These are phyloP conservation scores for Solanum corneliomulleri DNA, from an alignment of 257 asterid genomes.

Conservation along the genomic window DNA sequence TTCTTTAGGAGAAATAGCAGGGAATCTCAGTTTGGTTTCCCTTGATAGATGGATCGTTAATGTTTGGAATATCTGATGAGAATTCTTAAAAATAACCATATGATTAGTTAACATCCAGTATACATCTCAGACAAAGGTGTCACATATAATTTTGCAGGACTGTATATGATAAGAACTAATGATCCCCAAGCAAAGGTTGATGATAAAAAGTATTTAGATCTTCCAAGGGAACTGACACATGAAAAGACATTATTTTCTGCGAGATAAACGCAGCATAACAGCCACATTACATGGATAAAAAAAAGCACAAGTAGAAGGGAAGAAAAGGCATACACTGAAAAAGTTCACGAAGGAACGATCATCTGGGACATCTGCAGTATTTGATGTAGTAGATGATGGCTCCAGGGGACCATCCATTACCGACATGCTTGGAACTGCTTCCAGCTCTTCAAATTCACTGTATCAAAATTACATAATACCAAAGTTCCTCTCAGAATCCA, in stretches of 20 bases:
- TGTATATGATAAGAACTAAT: background rate
- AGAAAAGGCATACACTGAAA: conserved; percentile 52
- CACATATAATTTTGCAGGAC: background rate
- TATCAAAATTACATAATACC: conserved; percentile 2
- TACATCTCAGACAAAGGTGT: background rate
- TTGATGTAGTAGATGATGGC: conserved; percentile 47
- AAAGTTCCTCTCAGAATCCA: background rate
- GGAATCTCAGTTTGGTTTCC: background rate
- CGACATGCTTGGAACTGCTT: conserved; percentile 76
- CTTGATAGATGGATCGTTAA: background rate
- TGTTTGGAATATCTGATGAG: background rate
- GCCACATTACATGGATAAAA: background rate
- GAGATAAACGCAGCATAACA: background rate
- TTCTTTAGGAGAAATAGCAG: background rate
- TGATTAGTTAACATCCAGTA: background rate
- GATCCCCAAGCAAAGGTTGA: background rate
- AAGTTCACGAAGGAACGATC: conserved; percentile 73
- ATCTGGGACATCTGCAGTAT: conserved; percentile 48
- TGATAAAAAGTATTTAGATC: background rate
- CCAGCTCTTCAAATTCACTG: conserved; percentile 88
- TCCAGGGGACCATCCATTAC: conserved; percentile 84
- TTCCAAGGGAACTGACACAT: background rate
- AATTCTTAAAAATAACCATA: background rate
- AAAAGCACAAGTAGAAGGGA: background rate
- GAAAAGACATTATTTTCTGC: background rate